Evolutionary conservation across 2,329 filamentous ascomycete species (phyloP).

Genomic region (Leptosphaerulina australis): DNA sequence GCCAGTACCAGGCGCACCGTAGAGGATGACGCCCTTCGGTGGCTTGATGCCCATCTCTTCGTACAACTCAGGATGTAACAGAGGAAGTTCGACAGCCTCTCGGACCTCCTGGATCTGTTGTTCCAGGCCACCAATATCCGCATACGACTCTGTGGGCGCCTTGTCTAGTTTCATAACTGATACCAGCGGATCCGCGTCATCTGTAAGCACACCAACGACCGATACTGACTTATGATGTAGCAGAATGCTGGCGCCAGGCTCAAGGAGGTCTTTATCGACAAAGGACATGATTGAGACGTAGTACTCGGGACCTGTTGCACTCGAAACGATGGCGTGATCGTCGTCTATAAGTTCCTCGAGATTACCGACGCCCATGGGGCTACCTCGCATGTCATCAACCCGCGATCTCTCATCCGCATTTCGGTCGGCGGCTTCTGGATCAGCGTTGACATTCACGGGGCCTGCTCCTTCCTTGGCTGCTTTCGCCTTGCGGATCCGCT

Average conservation of each 20-base stretch:
- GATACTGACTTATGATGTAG: conserved; percentile 98
- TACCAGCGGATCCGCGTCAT: conserved; percentile 92
- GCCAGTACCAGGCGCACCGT: conserved; percentile 94
- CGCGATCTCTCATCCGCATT: conserved; percentile 93
- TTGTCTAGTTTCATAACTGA: conserved; percentile 99
- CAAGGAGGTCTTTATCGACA: conserved; percentile 96
- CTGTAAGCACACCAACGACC: conserved; percentile 94
- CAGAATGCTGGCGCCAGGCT: conserved; percentile 93
- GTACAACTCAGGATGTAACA: conserved; percentile 95
- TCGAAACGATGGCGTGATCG: conserved; percentile 97
- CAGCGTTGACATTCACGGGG: conserved; percentile 59
- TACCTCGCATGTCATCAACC: conserved; percentile 98
- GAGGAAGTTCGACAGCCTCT: conserved; percentile 92
- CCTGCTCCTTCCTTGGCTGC: conserved; percentile 61
- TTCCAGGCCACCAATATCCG: conserved; percentile 96
- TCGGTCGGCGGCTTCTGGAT: conserved; percentile 80
- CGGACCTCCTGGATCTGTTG: conserved; percentile 95
- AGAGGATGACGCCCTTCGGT: conserved; percentile 98
- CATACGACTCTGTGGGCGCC: conserved; percentile 96
- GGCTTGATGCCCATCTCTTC: conserved; percentile 99
- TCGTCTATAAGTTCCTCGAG: conserved; percentile 99
- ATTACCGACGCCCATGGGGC: conserved; percentile 97
- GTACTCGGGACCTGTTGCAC: conserved; percentile 96
- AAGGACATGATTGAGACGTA: conserved; percentile 99
- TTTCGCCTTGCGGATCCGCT: conserved; percentile 92